Evolutionary conservation across 345 rosid species (phyloP), one percentile per base, ranked within the genome.

Genomic region (Boechera divaricarpa): DNA sequence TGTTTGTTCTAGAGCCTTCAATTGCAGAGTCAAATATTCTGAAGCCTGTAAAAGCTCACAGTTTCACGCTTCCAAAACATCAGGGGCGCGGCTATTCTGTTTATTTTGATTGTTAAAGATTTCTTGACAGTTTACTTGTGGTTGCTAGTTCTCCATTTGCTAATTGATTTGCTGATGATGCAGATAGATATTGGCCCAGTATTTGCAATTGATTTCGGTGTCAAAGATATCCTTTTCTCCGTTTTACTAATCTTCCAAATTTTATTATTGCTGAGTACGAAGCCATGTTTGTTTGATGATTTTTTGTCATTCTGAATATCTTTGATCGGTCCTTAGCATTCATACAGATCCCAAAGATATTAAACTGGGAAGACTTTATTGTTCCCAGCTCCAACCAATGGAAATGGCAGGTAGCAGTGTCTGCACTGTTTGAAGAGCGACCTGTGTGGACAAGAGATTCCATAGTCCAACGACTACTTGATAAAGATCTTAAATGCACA

Each of bases 371-470:
- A 84, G 87, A 86, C 62, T 68, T 58, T 70, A 63, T 90, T 69
- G 26, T 72, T 69, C 83, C 59, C 62, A 84, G 81, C 44, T 85
- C 97, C 70, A 82, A 81, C 79, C 86, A 87, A 74, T 87, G 96
- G 97, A 78, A 81, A 63, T 86, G 87, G 94, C 96, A 91, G 71
- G 83, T 75, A 77, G 84, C 86, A 67, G 87, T 95, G 60, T 83
- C 94, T 81, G 86, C 90, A 61, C 82, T 95, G 69, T 95, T 95
- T 82, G 91, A 91, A 67, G 93, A 91, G 83, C 87, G 84, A 48
- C 94, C 99, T 63, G 83, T 95, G 79, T 93, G 97, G 99, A 90
- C 89, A 61, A 95, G 92, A 82, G 87, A 77, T 44, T 85, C 98
- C 29, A 62, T 93, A 69, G 83, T 78, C 52, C 92, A 88, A 62